Percentiles rank a stretch among this genome's conserved stretches.
Evolutionary conservation across 2,329 filamentous ascomycete species (phyloP).

Genomic region (Colletotrichum paranaense): DNA sequence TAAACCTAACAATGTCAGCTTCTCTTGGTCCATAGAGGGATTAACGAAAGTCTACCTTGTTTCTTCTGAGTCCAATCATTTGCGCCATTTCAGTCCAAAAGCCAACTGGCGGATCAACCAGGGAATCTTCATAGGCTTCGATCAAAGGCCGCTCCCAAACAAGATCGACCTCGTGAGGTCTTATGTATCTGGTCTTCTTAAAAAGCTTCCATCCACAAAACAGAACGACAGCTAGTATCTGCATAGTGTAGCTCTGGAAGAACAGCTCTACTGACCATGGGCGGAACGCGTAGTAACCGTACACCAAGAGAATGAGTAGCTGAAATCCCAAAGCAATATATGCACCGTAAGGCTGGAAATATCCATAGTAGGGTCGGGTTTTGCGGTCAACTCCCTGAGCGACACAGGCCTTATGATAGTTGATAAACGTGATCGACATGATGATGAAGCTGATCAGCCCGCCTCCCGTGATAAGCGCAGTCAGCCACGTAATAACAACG

Average conservation of each 20-base stretch:
- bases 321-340: conserved; percentile 57
- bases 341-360: conserved; percentile 69
- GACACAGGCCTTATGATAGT: conserved; percentile 65
- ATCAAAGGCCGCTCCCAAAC: conserved; percentile 70
- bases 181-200: conserved; percentile 67
- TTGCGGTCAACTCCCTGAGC: conserved; percentile 58
- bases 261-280: conserved; percentile 55
- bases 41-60: neutral
- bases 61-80: neutral
- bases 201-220: conserved; percentile 73
- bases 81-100: neutral
- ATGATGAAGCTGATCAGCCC: conserved; percentile 62
- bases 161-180: conserved; percentile 66
- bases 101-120: neutral
- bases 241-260: conserved; percentile 68
- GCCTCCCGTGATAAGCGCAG: conserved; percentile 56
- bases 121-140: conserved; percentile 63
- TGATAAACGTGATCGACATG: conserved; percentile 67
- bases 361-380: conserved; percentile 67
- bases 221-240: conserved; percentile 62
- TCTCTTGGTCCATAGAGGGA: neutral
- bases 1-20: neutral
- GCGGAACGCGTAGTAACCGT: conserved; percentile 65
- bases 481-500: conserved; percentile 63
- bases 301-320: conserved; percentile 57